Conservation (phyloP, 495 filamentous ascomycete species). For the Aspergillus steynii region DNA sequence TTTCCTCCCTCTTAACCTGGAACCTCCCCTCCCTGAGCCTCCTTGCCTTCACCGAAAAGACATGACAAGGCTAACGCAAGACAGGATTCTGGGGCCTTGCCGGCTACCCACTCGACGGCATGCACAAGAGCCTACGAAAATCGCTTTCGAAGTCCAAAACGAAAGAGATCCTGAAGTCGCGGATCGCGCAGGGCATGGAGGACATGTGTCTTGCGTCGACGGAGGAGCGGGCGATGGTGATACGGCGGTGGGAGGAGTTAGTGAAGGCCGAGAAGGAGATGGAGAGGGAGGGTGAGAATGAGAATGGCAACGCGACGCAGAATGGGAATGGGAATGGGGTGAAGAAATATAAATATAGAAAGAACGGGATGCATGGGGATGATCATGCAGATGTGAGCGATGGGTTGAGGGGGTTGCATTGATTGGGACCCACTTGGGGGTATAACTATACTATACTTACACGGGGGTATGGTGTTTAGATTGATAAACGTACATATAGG, state of each 20-base stretch:
- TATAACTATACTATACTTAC: no score
- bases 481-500: no score
- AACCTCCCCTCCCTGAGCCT: not conserved
- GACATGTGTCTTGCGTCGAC: slow-evolving; percentile 40
- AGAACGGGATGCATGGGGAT: no score
- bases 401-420: no score
- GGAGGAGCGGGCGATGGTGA: slow-evolving; percentile 23
- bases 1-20: slow-evolving; percentile 5
- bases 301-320: no score
- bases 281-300: slow-evolving; percentile 6
- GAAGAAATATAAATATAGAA: no score
- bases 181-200: slow-evolving; percentile 70
- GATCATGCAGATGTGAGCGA: no score
- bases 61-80: slow-evolving; percentile 23
- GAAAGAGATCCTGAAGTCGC: slow-evolving; percentile 71
- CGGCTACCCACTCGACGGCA: slow-evolving; percentile 72
- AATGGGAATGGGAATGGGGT: no score
- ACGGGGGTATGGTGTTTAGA: no score
- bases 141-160: slow-evolving; percentile 60
- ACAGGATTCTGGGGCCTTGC: slow-evolving; percentile 61
- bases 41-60: no score
- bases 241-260: slow-evolving; percentile 19
- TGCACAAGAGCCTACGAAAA: slow-evolving; percentile 71
- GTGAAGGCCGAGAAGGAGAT: not conserved
- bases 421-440: no score